Percentiles rank a stretch among this genome's conserved stretches.
Evolutionary conservation across 441 rosid species (phyloP).

Genomic region (Geranium incanum): DNA sequence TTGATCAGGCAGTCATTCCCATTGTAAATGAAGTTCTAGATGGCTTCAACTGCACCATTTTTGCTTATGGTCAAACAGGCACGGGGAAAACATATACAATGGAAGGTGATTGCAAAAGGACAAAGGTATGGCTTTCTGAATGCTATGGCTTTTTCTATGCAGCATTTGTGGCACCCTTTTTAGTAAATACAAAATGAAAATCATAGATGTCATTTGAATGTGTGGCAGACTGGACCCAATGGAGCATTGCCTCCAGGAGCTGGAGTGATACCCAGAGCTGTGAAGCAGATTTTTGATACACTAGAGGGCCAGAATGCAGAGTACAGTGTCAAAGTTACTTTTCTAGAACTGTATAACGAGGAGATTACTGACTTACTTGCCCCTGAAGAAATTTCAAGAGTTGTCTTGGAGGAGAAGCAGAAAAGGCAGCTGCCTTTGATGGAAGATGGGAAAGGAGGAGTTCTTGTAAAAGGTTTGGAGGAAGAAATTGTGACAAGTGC

Average conservation of each 20-base stretch:
- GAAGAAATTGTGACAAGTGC: constrained; percentile 95
- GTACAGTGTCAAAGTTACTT: constrained; percentile 94
- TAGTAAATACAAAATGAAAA: neutral
- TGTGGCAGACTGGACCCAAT: constrained; percentile 39
- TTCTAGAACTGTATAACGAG: constrained; percentile 93
- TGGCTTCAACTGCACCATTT: constrained; percentile 95
- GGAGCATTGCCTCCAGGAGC: constrained; percentile 96
- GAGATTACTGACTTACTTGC: constrained; percentile 96
- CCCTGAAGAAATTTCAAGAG: constrained; percentile 67
- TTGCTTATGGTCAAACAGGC: constrained; percentile 98
- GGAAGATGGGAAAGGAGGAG: constrained; percentile 99
- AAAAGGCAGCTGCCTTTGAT: constrained; percentile 94
- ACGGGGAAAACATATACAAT: constrained; percentile 58
- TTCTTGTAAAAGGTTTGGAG: constrained; percentile 87
- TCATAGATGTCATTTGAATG: neutral
- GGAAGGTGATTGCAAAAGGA: constrained; percentile 99
- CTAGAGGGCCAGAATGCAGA: constrained; percentile 90
- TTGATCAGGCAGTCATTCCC: constrained; percentile 73
- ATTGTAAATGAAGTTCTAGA: constrained; percentile 92
- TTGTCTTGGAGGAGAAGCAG: constrained; percentile 66
- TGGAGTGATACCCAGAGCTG: constrained; percentile 97
- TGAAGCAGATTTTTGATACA: constrained; percentile 82
- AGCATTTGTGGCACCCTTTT: neutral
- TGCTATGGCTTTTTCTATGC: neutral
- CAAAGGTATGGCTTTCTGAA: constrained; percentile 15